These are phyloP conservation scores for Lupinus albus DNA, from an alignment of 306 rosid genomes.

Conservation along the genomic window DNA sequence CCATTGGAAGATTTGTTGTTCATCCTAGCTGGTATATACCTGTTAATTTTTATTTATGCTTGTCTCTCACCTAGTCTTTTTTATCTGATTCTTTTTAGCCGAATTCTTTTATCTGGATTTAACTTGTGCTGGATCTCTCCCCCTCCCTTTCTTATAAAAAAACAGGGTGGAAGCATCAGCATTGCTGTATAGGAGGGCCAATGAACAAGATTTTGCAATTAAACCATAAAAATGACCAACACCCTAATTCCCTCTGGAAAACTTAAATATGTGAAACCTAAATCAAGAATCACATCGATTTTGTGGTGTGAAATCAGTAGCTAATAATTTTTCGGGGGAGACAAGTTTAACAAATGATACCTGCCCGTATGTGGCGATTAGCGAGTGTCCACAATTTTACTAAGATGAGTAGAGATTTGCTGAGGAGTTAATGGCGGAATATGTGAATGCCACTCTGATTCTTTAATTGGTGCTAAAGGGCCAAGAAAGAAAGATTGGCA, in stretches of 20 bases:
- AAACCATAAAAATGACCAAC: conserved; percentile 56
- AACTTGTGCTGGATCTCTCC: conserved; percentile 40
- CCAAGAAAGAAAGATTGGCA: conserved; percentile 19
- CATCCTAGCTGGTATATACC: conserved; percentile 90
- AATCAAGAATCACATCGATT: conserved; percentile 47
- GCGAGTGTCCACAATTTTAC: conserved; percentile 20
- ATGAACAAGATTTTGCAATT: conserved; percentile 85
- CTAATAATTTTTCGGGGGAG: conserved; percentile 43
- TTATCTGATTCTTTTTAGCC: not conserved
- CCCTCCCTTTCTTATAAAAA: conserved; percentile 17
- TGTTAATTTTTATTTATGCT: conserved; percentile 5
- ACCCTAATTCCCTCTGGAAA: conserved; percentile 47
- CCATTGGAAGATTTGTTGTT: conserved; percentile 78
- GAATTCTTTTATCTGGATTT: conserved; percentile 14
- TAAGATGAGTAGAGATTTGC: conserved; percentile 31
- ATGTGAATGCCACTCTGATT: conserved; percentile 15
- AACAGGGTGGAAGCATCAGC: conserved; percentile 99
- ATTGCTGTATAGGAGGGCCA: conserved; percentile 96
- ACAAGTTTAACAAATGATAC: conserved; percentile 25
- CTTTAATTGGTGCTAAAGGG: conserved; percentile 24
- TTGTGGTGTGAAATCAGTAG: conserved; percentile 43
- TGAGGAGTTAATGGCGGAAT: conserved; percentile 36
- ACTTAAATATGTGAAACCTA: conserved; percentile 56
- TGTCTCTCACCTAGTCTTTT: not conserved
- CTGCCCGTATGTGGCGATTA: conserved; percentile 27